These are phyloP conservation scores for Herpotrichia juniperi DNA, from an alignment of 2,329 filamentous ascomycete species.

Conservation along the genomic window DNA sequence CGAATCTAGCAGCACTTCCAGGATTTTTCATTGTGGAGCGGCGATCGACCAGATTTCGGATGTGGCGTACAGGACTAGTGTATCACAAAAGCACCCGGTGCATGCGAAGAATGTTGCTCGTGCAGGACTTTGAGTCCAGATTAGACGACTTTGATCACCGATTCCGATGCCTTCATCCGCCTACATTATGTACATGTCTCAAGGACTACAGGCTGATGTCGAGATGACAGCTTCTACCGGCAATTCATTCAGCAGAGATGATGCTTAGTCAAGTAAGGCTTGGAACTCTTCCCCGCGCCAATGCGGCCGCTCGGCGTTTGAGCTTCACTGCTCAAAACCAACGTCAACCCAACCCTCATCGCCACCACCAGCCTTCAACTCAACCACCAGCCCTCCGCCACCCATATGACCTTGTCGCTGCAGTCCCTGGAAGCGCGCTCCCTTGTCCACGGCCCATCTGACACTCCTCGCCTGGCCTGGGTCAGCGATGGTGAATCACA, in stretches of 20 bases:
- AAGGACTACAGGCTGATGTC: not conserved
- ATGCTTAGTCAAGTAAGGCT: conserved; percentile 2
- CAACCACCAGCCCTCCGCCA: conserved; percentile 5
- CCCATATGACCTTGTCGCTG: conserved; percentile 19
- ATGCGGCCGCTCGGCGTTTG: conserved; percentile 21
- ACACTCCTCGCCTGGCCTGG: conserved; percentile 39
- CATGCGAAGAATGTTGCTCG: not conserved
- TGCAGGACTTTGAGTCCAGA: not conserved
- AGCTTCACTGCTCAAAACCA: conserved; percentile 30
- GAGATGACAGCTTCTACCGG: conserved; percentile 1
- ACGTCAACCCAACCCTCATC: conserved; percentile 30
- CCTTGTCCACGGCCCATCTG: conserved; percentile 22
- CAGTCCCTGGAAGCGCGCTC: conserved; percentile 17
- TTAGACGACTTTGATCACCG: not conserved
- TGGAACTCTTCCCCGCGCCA: conserved; percentile 8
- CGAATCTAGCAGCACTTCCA: not conserved
- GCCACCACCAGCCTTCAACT: conserved; percentile 24
- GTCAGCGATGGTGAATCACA: conserved; percentile 46
- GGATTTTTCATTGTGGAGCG: not conserved
- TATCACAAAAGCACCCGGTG: not conserved
- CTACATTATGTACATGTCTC: not conserved
- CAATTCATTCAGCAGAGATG: not conserved
- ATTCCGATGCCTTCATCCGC: not conserved
- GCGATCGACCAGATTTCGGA: not conserved
- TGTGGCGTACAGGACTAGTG: not conserved